A percentile compares a stretch with the other conserved stretches of the same genome.
phyloP scores from a whole-genome alignment of 768 basidiomycete species.

The Boletales sp. region DNA sequence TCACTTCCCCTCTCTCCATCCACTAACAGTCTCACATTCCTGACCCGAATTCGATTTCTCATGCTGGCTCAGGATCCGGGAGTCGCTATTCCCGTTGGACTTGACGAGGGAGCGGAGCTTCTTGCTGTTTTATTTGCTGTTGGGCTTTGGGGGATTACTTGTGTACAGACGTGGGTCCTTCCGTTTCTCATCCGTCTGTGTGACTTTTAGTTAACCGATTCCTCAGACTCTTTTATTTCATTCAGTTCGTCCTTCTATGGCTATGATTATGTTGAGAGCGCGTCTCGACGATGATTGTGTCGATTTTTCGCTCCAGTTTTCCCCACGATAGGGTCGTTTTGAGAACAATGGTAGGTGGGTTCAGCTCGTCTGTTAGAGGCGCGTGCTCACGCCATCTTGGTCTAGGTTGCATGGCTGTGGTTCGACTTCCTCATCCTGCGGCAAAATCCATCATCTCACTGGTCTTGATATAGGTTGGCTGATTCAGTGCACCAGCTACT shows the following conservation, averaged over 20 bases:
- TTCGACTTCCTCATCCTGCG: not conserved
- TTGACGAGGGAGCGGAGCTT: constrained; percentile 14
- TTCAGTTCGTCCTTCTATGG: constrained; percentile 10
- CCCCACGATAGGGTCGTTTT: constrained; percentile 1
- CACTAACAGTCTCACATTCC: not conserved
- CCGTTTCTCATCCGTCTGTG: not conserved
- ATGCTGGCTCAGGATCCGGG: not conserved
- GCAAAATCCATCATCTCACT: not conserved
- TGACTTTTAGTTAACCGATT: not conserved
- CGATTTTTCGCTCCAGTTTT: constrained; percentile 3
- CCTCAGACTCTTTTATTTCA: constrained; percentile 15
- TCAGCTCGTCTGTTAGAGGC: not conserved
- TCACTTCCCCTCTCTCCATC: not conserved
- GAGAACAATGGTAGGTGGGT: constrained; percentile 9
- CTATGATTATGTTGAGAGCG: not conserved
- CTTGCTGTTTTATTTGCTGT: constrained; percentile 15
- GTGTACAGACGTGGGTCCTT: constrained; percentile 17
- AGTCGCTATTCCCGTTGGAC: not conserved
- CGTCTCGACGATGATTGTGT: not conserved
- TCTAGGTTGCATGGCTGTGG: constrained; percentile 18
- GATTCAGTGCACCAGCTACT: constrained; percentile 16
- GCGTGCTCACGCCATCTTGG: not conserved
- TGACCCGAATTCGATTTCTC: not conserved
- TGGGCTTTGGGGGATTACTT: constrained; percentile 24
- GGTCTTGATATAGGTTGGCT: constrained; percentile 5